Base-by-base conservation (phyloP, 2,329 filamentous ascomycete species). In the Gaeumannomyces tritici region DNA sequence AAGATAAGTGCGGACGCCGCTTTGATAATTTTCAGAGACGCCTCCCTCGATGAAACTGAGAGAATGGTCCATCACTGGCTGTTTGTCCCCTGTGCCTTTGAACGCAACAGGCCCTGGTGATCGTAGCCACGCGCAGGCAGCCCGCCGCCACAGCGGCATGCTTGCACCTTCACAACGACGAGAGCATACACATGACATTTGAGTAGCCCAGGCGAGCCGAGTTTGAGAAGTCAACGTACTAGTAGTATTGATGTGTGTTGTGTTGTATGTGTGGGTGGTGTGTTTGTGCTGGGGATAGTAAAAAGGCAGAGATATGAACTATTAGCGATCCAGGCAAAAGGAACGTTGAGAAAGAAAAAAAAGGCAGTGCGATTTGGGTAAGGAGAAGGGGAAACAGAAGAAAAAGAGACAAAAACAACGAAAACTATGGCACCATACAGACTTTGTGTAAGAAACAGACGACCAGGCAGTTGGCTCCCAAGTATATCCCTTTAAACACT, bases 401-500 rank as follows among this genome's bases (percentile, higher is more conserved):
- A 29, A 15, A 28, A 26, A 56, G 26, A 28, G 9, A 56, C 28
- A 2, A 56, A 56, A 56, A 56, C n/a, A 35, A 15, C 28, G n/a
- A 51, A 60, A 28, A 51, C 42, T 51, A 51, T 51, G 8, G 42
- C 42, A n/a, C 21, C 42, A 51, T n/a, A 51, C 42, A 51, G 42
- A 51, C 42, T 51, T 51, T 51, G 42, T 51, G 6, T 2, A 51
- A 51, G 8, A 51, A n/a, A 51, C n/a, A 51, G 42, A 24, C 42
- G 42, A 51, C 42, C 42, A 51, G 42, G 42, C 42, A 51, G 42
- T 51, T 51, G 18, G 42, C 15, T 26, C 24, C 33, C 59, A 51
- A 61, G 51, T 60, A 55, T 61, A 61, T 55, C 60, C 60, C 29
- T 42, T 55, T 61, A 56, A 42, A 61, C 47, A 21, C 60, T 47